These are phyloP conservation scores for Ophiostoma angusticollis DNA, from an alignment of 2,329 filamentous ascomycete species.

Conservation along the genomic window DNA sequence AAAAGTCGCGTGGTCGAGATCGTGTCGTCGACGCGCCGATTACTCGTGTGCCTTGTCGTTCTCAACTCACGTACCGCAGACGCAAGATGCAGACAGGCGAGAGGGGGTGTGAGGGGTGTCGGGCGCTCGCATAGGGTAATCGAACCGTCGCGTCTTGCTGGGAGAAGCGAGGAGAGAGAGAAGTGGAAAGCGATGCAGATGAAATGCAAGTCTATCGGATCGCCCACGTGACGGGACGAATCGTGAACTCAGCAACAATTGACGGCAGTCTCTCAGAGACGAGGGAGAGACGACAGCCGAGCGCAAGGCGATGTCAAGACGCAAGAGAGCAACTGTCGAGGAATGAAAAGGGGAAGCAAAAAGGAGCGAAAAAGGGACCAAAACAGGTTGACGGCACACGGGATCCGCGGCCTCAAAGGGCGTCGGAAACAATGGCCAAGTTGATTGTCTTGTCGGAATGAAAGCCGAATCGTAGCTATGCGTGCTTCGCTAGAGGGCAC, in stretches of 20 bases:
- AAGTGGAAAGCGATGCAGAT: not conserved
- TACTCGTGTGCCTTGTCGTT: conserved; percentile 3
- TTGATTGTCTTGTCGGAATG: conserved; percentile 1
- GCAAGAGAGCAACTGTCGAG: not conserved
- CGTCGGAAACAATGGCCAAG: conserved; percentile 5
- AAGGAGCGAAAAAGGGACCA: not conserved
- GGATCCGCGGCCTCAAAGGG: conserved; percentile 9
- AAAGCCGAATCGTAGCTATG: conserved; percentile 4
- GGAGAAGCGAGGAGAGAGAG: not conserved
- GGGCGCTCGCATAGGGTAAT: conserved; percentile 6
- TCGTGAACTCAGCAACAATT: not conserved
- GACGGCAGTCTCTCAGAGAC: not conserved
- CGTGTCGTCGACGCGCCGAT: not conserved
- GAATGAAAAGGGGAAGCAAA: not conserved
- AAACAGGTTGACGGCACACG: conserved; percentile 8
- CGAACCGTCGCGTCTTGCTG: not conserved
- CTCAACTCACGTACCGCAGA: conserved; percentile 5
- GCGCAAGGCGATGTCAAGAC: not conserved
- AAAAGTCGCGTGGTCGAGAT: not conserved
- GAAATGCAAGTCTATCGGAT: too few relatives aligned
- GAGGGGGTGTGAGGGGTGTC: not conserved
- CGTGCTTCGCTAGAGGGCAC: not conserved
- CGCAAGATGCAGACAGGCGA: not conserved
- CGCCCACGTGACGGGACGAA: too few relatives aligned
- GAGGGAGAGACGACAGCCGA: not conserved